A percentile compares a stretch with the other conserved stretches of the same genome.
Evolutionary conservation across 2,329 filamentous ascomycete species (phyloP).

Genomic region (Pseudonectria foliicola): DNA sequence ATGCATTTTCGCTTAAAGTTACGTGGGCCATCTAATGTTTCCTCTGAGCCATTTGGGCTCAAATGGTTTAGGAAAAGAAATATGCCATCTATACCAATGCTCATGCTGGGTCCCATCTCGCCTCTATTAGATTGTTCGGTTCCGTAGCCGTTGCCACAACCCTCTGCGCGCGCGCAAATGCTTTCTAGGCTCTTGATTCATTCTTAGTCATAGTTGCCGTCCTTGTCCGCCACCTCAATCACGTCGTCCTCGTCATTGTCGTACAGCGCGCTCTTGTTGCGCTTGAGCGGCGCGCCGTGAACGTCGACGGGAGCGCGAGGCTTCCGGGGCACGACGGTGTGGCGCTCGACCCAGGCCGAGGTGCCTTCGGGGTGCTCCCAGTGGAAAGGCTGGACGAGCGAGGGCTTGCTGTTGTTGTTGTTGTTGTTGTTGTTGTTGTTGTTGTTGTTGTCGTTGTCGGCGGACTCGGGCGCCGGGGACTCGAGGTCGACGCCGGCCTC

Average conservation of each 20-base stretch:
- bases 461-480: slow-evolving; percentile 5
- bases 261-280: slow-evolving; percentile 20
- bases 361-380: slow-evolving; percentile 30
- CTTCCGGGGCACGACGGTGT: slow-evolving; percentile 21
- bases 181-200: too few species aligned
- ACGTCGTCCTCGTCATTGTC: slow-evolving; percentile 22
- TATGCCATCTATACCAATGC: not conserved
- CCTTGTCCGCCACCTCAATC: slow-evolving; percentile 18
- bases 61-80: too few species aligned
- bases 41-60: too few species aligned
- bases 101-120: slow-evolving; percentile 4
- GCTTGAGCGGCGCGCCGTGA: slow-evolving; percentile 8
- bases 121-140: slow-evolving; percentile 3
- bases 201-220: slow-evolving; percentile 18
- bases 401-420: too few species aligned
- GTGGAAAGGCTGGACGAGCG: slow-evolving; percentile 22
- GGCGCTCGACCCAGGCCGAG: slow-evolving; percentile 31
- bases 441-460: slow-evolving; percentile 6
- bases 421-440: slow-evolving; percentile 6
- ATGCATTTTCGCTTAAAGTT: too few species aligned
- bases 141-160: too few species aligned
- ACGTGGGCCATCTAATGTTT: too few species aligned
- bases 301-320: slow-evolving; percentile 1
- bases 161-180: too few species aligned
- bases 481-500: slow-evolving; percentile 20